Base-by-base conservation (phyloP, 1,284 basidiomycete genomes). In the Cryptococcus sp. region DNA sequence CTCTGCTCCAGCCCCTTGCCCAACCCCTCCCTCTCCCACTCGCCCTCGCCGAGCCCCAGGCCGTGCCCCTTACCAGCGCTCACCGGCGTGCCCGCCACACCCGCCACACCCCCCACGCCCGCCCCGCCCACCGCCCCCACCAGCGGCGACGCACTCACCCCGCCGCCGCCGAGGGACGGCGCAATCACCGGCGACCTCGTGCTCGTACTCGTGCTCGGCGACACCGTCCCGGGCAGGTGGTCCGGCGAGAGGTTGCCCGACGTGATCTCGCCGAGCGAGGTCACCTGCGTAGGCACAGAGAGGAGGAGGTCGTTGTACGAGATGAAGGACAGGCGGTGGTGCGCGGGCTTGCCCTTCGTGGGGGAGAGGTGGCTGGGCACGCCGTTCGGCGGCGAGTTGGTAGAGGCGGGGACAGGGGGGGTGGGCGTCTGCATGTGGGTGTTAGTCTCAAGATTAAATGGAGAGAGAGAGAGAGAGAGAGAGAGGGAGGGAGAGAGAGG, bases 301-400 rank as follows among this genome's bases (percentile, higher is more conserved):
- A 86, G 80, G 40, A 92, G 82, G 5, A 92, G 81, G 72, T 93
- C 90, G 40, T 85, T 83, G 74, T 91, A 91, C 2, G 88, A 87
- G 74, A 92, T 82, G 80, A 91, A 92, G 0, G 87, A 89, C 33
- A 93, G 90, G 85, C 79, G 49, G 79, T 77, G 72, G 36, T 50
- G 48, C 12, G 35, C 36, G 28, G 45, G 24, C 16, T 46, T 46
- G 38, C 20, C 37, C 56, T 67, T 70, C 42, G 64, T 61, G 1
- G 70, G 68, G 1, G 85, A 24, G 81, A 87, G 35, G 82, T 85
- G 36, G 79, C 84, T 61, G 78, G 83, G 37, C 79, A 83, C 48
- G 66, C 69, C 61, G 5, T 52, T 68, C 33, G 66, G 64, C 13
- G 51, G 73, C 57, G 43, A 50, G 18, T 53, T 44, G n/a, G 56